Evolutionary conservation across 129 eudicot genomes (phyloP).

Genomic region (Daucus carota): DH1_v3.0 NC_030386.2:35988501-35989000

Average conservation of each 20-base stretch:
- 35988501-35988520: background rate
- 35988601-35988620: background rate
- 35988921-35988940: constrained; percentile 58
- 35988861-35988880: constrained; percentile 86
- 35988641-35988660: background rate
- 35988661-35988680: background rate
- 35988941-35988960: constrained; percentile 78
- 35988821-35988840: constrained; percentile 80
- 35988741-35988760: constrained; percentile 67
- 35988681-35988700: background rate
- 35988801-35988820: constrained; percentile 98
- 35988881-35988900: constrained; percentile 92
- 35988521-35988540: constrained; percentile 3
- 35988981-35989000: constrained; percentile 70
- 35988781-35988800: constrained; percentile 92
- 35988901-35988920: constrained; percentile 83
- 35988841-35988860: constrained; percentile 95
- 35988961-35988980: constrained; percentile 77
- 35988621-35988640: background rate
- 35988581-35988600: background rate
- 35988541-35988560: background rate
- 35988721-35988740: constrained; percentile 78
- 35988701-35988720: constrained; percentile 33
- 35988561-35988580: background rate
- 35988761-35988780: constrained; percentile 98